Conservation (phyloP, 2,329 filamentous ascomycete genomes). For the Orbilia oligospora region DNA sequence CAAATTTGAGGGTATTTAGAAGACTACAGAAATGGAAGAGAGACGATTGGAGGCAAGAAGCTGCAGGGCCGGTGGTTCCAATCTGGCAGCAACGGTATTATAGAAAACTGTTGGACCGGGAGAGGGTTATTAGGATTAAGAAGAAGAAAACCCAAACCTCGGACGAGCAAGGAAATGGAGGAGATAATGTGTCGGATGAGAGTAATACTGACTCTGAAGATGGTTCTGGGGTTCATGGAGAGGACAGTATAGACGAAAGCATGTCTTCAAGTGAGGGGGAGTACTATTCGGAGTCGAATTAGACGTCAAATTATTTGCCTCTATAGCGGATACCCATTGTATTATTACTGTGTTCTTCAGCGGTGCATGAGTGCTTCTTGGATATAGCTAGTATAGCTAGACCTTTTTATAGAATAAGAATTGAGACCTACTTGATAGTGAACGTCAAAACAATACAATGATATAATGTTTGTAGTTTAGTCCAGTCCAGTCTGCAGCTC, state of each 20-base stretch:
- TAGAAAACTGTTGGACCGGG: constrained; percentile 35
- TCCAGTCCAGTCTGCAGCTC: too few relatives aligned
- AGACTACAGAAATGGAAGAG: constrained; percentile 55
- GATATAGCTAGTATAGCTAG: not conserved
- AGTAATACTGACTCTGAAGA: constrained; percentile 6
- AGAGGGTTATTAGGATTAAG: constrained; percentile 39
- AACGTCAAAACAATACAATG: not conserved
- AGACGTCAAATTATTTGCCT: not conserved
- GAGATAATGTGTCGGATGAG: not conserved
- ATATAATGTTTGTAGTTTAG: too few relatives aligned
- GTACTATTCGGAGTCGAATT: constrained; percentile 21
- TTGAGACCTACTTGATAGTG: not conserved
- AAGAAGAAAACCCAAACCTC: not conserved
- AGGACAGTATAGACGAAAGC: not conserved
- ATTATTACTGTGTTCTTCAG: not conserved
- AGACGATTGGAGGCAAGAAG: constrained; percentile 40
- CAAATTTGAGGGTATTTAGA: constrained; percentile 28
- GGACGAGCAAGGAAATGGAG: not conserved
- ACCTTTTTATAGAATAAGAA: not conserved
- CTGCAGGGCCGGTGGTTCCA: constrained; percentile 29
- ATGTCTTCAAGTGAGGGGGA: constrained; percentile 7
- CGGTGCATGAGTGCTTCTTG: not conserved
- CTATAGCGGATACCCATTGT: constrained; percentile 4
- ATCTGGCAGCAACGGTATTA: constrained; percentile 56
- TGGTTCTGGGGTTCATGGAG: not conserved